Percentiles rank a stretch among this genome's conserved stretches.
These are phyloP conservation scores for Adansonia grandidieri DNA, from an alignment of 441 rosid species.

Conservation along the genomic window DNA sequence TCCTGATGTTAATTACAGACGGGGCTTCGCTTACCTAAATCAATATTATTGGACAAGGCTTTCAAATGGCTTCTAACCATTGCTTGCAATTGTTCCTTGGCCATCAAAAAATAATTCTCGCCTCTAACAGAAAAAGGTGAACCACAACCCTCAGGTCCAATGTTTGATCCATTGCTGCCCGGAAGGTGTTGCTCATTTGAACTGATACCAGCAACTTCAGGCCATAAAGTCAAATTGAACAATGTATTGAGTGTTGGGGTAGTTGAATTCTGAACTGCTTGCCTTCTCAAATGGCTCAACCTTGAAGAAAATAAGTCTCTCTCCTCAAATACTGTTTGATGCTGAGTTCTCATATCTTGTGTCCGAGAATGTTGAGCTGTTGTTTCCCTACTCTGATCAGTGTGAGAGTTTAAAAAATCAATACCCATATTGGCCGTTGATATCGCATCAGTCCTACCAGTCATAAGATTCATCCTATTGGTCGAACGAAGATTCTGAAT, in stretches of 20 bases:
- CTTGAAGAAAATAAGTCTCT: slow-evolving; percentile 48
- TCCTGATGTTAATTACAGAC: slow-evolving; percentile 12
- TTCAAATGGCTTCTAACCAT: slow-evolving; percentile 73
- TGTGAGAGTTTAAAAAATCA: slow-evolving; percentile 45
- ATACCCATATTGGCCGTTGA: slow-evolving; percentile 47
- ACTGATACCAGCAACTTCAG: slow-evolving; percentile 49
- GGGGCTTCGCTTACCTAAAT: slow-evolving; percentile 60
- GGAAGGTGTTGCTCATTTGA: slow-evolving; percentile 48
- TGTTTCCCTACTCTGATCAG: slow-evolving; percentile 49
- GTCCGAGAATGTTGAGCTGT: slow-evolving; percentile 40
- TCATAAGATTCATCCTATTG: slow-evolving; percentile 53
- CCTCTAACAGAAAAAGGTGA: slow-evolving; percentile 42
- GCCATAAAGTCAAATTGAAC: slow-evolving; percentile 52
- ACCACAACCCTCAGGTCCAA: slow-evolving; percentile 39
- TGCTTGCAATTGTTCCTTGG: slow-evolving; percentile 70
- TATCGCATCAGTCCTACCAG: slow-evolving; percentile 48
- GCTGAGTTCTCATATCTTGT: slow-evolving; percentile 41
- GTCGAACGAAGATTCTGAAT: slow-evolving; percentile 66
- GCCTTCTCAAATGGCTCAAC: slow-evolving; percentile 49
- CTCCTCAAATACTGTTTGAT: slow-evolving; percentile 50
- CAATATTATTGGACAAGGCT: slow-evolving; percentile 62
- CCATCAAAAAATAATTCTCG: slow-evolving; percentile 46
- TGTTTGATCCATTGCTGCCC: slow-evolving; percentile 46
- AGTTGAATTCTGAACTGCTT: slow-evolving; percentile 42
- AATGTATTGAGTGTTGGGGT: slow-evolving; percentile 37